These are phyloP conservation scores for Lycium ferocissimum DNA, from an alignment of 257 asterid species.

Conservation along the genomic window DNA sequence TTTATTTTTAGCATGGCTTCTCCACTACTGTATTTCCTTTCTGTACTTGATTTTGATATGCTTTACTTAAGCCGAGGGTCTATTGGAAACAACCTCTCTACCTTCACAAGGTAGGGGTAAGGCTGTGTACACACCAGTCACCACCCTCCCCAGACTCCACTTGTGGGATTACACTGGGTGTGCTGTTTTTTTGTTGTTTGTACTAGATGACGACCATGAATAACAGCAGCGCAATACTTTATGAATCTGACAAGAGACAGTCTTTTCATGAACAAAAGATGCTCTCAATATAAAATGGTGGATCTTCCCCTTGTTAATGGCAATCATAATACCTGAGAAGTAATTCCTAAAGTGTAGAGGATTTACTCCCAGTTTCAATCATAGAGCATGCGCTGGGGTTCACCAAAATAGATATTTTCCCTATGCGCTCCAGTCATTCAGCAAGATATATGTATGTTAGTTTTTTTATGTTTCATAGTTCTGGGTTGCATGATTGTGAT, in stretches of 20 bases:
- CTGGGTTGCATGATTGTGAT: constrained; percentile 9
- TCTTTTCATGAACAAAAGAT: not conserved
- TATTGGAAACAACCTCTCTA: too few relatives aligned
- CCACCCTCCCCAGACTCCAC: too few relatives aligned
- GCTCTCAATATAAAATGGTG: not conserved
- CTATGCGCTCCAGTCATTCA: not conserved
- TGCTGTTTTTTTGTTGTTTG: too few relatives aligned
- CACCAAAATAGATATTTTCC: not conserved
- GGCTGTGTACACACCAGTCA: too few relatives aligned
- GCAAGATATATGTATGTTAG: not conserved
- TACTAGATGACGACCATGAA: not conserved
- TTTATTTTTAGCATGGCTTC: too few relatives aligned
- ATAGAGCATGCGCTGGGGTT: not conserved
- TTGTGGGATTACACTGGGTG: too few relatives aligned
- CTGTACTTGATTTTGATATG: too few relatives aligned
- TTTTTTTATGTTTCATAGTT: not conserved
- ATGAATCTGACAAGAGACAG: not conserved
- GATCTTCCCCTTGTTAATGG: constrained; percentile 5
- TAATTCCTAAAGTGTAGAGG: constrained; percentile 11
- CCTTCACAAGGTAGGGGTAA: too few relatives aligned
- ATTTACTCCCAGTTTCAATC: constrained; percentile 13
- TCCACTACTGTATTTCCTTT: too few relatives aligned
- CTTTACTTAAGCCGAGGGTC: too few relatives aligned
- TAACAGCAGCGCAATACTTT: not conserved
- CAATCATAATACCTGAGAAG: not conserved